A percentile compares a stretch with the other conserved stretches of the same genome.
These are phyloP conservation scores for Zasmidium angulare DNA, from an alignment of 2,329 filamentous ascomycete species.

Conservation along the genomic window DNA sequence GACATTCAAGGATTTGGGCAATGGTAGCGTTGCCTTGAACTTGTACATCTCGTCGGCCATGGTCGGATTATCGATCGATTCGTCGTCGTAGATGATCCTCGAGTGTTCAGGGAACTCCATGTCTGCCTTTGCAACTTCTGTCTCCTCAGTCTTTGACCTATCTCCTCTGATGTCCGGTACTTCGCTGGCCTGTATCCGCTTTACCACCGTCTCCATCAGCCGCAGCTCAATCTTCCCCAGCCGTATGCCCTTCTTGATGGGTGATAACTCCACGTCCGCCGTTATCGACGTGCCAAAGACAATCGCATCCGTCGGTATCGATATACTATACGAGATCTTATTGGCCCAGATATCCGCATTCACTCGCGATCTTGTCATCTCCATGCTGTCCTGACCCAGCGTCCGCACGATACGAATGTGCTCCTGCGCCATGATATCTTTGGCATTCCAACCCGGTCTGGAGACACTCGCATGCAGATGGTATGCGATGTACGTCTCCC, in stretches of 20 bases:
- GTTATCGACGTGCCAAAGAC: constrained; percentile 87
- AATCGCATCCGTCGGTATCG: constrained; percentile 89
- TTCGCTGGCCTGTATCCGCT: constrained; percentile 36
- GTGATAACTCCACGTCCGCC: constrained; percentile 82
- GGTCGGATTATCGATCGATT: constrained; percentile 39
- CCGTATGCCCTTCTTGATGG: constrained; percentile 81
- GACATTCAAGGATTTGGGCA: constrained; percentile 77
- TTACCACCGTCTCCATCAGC: constrained; percentile 73
- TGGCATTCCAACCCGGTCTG: constrained; percentile 75
- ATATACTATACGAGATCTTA: constrained; percentile 94
- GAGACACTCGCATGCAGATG: constrained; percentile 87
- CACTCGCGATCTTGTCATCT: constrained; percentile 43
- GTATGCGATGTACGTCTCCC: constrained; percentile 85
- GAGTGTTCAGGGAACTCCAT: constrained; percentile 41
- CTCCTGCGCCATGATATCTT: constrained; percentile 79
- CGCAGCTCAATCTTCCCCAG: constrained; percentile 81
- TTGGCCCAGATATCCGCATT: constrained; percentile 98
- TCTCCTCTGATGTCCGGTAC: constrained; percentile 35
- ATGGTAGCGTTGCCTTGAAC: constrained; percentile 59
- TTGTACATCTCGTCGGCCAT: constrained; percentile 58
- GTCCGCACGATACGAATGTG: constrained; percentile 52
- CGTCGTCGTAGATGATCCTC: constrained; percentile 37
- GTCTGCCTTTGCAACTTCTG: constrained; percentile 38
- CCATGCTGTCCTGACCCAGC: constrained; percentile 68
- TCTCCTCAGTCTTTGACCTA: constrained; percentile 36